Evolutionary conservation across 805 yeast genomes (phyloP), one percentile per base, ranked within the genome.

Genomic region (Scheffersomyces coipomensis): DNA sequence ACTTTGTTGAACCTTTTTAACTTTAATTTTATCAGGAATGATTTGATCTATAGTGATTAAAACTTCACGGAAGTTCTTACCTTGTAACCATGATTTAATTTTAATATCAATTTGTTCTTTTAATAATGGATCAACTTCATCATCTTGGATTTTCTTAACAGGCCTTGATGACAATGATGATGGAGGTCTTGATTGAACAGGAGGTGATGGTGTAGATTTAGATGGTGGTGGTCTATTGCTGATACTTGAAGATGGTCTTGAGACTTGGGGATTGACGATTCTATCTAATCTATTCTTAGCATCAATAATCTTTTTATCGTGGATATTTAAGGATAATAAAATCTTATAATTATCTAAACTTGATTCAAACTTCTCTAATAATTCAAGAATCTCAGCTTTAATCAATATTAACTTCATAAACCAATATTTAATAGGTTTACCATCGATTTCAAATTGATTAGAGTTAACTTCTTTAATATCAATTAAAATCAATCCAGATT

Each of bases 331-430:
- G 43, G 79, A 76, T 13, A 93, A 71, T 36, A 90, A 68, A 24
- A 67, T 58, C 42, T 73, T 75, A 69, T 88, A 91, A 5, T 76
- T 56, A 0, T 60, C 68, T 19, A 86, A 66, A 0, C 97, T 83
- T 5, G 75, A 81, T 39, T 71, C 56, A 60, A 74, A 87, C 48
- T 75, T 76, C 52, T 93, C 99, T 38, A 81, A 53, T 58, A 80
- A 79, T 61, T 93, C 99, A 29, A 81, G 70, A 2, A 91, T 83
- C 54, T 93, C 97, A 0, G 97, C 97, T 46, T 79, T 78, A 44
- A 84, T 79, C 2, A 76, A 63, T 35, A 79, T 58, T 13, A 91
- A 68, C 58, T 88, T 90, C 18, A 76, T 60, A 84, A 89, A 88
- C 60, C 93, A 80, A 13, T 79, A 81, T 53, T 76, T 79, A 44